Conservation (phyloP, 768 basidiomycete genomes). For the Gloeophyllum trabeum region DNA sequence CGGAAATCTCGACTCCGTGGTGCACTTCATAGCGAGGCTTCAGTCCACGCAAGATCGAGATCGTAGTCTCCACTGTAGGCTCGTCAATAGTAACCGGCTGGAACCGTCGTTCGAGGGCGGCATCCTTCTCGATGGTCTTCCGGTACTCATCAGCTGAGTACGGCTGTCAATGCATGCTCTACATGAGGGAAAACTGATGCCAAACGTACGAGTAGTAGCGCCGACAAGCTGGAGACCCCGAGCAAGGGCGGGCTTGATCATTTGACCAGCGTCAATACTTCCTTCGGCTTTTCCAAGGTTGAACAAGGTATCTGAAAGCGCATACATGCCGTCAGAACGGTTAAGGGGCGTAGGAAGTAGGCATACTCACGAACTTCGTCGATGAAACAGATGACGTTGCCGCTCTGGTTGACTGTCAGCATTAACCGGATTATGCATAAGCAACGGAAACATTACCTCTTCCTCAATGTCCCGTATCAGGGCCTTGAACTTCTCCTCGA, state of each 20-base stretch:
- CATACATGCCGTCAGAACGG: neutral
- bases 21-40: slow-evolving; percentile 84
- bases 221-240: slow-evolving; percentile 83
- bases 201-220: slow-evolving; percentile 69
- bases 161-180: neutral
- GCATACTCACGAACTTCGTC: slow-evolving; percentile 78
- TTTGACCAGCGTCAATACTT: slow-evolving; percentile 84
- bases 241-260: slow-evolving; percentile 89
- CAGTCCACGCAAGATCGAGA: slow-evolving; percentile 79
- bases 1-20: slow-evolving; percentile 88
- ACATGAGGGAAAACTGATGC: neutral
- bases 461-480: slow-evolving; percentile 85
- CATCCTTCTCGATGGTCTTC: slow-evolving; percentile 87
- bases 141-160: slow-evolving; percentile 74
- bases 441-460: slow-evolving; percentile 38
- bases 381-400: slow-evolving; percentile 85
- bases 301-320: slow-evolving; percentile 54
- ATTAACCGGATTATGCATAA: slow-evolving; percentile 13
- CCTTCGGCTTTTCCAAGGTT: slow-evolving; percentile 89
- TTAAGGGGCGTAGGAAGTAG: neutral
- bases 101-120: slow-evolving; percentile 84
- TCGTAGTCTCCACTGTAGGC: slow-evolving; percentile 75
- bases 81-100: slow-evolving; percentile 86
- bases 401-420: slow-evolving; percentile 26
- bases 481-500: slow-evolving; percentile 90